A percentile compares a stretch with the other conserved stretches of the same genome.
These are phyloP conservation scores for Colletotrichum lini DNA, from an alignment of 2,329 filamentous ascomycete genomes.

Conservation along the genomic window DNA sequence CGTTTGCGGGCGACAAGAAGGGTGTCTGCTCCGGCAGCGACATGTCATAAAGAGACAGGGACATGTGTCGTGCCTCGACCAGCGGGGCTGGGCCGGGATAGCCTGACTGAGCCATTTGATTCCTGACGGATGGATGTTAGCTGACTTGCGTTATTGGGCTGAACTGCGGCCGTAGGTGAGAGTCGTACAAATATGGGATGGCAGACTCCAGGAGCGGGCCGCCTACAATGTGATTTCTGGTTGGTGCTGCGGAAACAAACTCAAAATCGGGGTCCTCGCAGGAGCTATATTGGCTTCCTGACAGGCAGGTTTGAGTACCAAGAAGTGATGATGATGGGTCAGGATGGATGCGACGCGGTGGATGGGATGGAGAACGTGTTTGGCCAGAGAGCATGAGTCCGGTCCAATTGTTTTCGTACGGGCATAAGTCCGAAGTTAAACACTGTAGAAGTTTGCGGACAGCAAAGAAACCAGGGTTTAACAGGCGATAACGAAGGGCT, in stretches of 20 bases:
- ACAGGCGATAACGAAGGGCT: background rate
- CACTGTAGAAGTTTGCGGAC: background rate
- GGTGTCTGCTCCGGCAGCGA: background rate
- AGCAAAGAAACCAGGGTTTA: background rate
- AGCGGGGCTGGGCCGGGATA: background rate
- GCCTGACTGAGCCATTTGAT: slow-evolving; percentile 1
- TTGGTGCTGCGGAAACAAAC: background rate
- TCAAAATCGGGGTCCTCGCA: background rate
- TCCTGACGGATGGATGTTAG: background rate
- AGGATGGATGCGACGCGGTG: background rate
- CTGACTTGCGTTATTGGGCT: background rate
- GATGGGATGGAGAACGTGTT: background rate
- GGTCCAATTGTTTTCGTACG: background rate
- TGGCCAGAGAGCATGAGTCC: background rate
- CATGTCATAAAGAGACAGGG: background rate
- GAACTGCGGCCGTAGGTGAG: background rate
- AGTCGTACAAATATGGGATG: background rate
- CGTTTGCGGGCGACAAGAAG: background rate
- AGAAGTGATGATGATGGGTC: background rate
- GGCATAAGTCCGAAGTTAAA: slow-evolving; percentile 18
- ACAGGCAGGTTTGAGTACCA: background rate
- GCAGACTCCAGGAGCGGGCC: background rate
- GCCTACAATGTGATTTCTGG: background rate
- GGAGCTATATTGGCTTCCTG: background rate
- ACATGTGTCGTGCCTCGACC: background rate